These are phyloP conservation scores for Chalciporus pseudorubinellus DNA, from an alignment of 768 basidiomycete genomes.

Conservation along the genomic window DNA sequence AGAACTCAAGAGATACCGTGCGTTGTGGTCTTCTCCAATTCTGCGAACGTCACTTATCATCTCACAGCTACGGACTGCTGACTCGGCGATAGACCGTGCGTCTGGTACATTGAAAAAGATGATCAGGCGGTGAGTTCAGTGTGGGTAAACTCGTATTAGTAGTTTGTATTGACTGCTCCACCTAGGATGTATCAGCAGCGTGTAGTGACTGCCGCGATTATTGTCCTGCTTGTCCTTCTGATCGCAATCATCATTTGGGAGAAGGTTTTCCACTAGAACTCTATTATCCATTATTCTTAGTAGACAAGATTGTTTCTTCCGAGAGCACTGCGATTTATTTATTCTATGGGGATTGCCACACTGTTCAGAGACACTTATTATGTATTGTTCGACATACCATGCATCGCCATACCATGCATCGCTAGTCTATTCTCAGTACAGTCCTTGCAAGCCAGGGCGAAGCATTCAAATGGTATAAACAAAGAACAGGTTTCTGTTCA, in stretches of 20 bases:
- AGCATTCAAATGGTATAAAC: constrained; percentile 30
- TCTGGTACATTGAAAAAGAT: constrained; percentile 92
- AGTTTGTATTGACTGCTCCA: constrained; percentile 17
- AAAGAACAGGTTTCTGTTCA: constrained; percentile 34
- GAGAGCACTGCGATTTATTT: constrained; percentile 4
- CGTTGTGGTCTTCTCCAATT: constrained; percentile 20
- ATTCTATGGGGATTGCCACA: constrained; percentile 15
- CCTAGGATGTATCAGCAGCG: constrained; percentile 96
- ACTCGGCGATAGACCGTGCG: constrained; percentile 86
- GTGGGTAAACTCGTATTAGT: background rate
- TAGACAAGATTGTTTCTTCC: too few species aligned
- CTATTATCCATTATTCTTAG: background rate
- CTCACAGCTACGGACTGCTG: constrained; percentile 76
- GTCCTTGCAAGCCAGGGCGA: background rate
- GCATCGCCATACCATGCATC: background rate
- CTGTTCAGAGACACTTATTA: constrained; percentile 12
- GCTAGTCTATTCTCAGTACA: background rate
- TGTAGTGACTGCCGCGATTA: constrained; percentile 81
- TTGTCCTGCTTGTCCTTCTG: constrained; percentile 78
- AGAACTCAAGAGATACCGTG: constrained; percentile 88
- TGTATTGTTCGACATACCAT: constrained; percentile 25
- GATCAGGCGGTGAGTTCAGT: constrained; percentile 77
- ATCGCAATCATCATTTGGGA: constrained; percentile 80
- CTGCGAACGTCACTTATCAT: background rate
- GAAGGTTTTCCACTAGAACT: constrained; percentile 53